Base-by-base conservation (phyloP, 129 eudicot species). In the Escallonia herrerae region DNA sequence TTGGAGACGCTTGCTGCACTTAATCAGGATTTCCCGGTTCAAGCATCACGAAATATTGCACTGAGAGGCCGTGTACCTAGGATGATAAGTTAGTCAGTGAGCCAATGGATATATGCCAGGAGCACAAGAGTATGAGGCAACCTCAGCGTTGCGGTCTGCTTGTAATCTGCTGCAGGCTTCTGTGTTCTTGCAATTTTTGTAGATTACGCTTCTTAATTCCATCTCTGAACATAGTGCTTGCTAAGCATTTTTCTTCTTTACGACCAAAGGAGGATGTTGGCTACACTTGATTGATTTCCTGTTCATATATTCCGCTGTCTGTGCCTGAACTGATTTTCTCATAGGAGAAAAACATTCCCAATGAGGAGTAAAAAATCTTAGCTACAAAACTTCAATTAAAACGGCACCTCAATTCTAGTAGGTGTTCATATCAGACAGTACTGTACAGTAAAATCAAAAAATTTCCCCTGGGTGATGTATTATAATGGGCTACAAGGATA, bases 241-340 rank as follows among this genome's bases (percentile, higher is more conserved):
- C 97, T 63, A 81, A 53, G 63, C 55, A 73, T 64, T 49, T 55
- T 55, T 69, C 58, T 67, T 81, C 81, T 60, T 58, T 70, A 15
- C 15, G 7, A 71, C 70, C 39, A 48, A 50, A 51, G 66, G 60
- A 45, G 69, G 45, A 50, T 70, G 69, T 7, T 55, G 46, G 71
- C 62, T 69, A 46, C 60, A 48, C 47, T 72, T 65, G 47, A 58
- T 58, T 56, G 53, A 40, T 81, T 81, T 87, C 82, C 65, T 76
- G 77, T 81, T 83, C 79, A 85, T 49, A 77, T 87, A 81, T 66
- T 80, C 80, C 38, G 77, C 76, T 47, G 90, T 78, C 75, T 91
- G 95, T 68, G 82, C 87, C 78, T 87, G 97, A 62, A 91, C 97
- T 87, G 87, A 62, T 39, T 43, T 53, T 57, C 71, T 64, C 79